Conservation (phyloP, 306 rosid genomes). For the Mimosa bimucronata region DNA sequence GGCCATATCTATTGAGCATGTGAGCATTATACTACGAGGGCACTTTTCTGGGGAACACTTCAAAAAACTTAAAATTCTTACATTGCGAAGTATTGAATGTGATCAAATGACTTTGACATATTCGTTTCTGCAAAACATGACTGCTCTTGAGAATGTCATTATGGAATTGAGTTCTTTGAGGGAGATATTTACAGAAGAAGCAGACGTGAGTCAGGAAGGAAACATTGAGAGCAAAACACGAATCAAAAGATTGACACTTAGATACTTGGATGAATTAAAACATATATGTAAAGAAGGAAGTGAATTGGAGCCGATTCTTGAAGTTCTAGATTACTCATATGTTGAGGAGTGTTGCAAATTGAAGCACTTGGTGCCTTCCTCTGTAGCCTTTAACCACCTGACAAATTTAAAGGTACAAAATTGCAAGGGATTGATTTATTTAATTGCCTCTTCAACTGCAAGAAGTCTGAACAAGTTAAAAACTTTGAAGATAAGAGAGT, state of each 20-base stretch:
- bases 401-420: neutral
- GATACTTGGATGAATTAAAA: neutral
- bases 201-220: neutral
- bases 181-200: neutral
- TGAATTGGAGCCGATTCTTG: neutral
- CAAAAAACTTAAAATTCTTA: neutral
- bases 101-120: neutral
- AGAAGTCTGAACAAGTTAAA: neutral
- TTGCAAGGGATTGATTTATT: neutral
- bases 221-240: neutral
- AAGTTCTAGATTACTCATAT: neutral
- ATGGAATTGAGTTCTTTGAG: neutral
- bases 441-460: neutral
- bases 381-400: neutral
- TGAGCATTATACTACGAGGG: neutral
- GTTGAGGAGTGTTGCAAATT: neutral
- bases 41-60: neutral
- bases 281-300: neutral
- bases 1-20: neutral
- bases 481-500: neutral
- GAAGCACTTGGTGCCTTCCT: neutral
- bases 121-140: neutral
- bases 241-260: neutral
- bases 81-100: neutral
- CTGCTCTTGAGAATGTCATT: neutral